These are phyloP conservation scores for Candida ficus DNA, from an alignment of 805 yeast species.

Conservation along the genomic window DNA sequence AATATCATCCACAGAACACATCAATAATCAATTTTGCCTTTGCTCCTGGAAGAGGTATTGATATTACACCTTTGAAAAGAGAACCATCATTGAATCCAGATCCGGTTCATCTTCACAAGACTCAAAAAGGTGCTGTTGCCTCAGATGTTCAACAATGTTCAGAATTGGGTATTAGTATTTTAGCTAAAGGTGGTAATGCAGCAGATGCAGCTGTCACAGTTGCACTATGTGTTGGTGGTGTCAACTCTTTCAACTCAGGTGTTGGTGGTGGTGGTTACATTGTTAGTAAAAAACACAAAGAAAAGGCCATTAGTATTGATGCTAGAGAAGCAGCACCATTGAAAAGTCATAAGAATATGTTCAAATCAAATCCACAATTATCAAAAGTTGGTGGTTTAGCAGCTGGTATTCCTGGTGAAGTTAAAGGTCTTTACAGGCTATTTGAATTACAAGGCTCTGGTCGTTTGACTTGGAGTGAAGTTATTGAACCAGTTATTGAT, in stretches of 20 bases:
- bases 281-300: slow-evolving; percentile 37
- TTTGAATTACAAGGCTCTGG: slow-evolving; percentile 65
- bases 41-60: slow-evolving; percentile 27
- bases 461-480: slow-evolving; percentile 60
- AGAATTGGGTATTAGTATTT: slow-evolving; percentile 28
- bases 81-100: slow-evolving; percentile 33
- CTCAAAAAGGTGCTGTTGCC: slow-evolving; percentile 21
- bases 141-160: slow-evolving; percentile 32
- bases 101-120: slow-evolving; percentile 20
- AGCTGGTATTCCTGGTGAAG: slow-evolving; percentile 86
- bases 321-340: slow-evolving; percentile 88
- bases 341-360: slow-evolving; percentile 62
- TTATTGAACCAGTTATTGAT: slow-evolving; percentile 71
- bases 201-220: slow-evolving; percentile 93
- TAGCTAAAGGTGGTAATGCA: slow-evolving; percentile 57
- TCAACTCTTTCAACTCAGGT: slow-evolving; percentile 81
- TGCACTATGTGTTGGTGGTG: slow-evolving; percentile 80
- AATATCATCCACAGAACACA: neutral
- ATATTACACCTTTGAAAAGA: slow-evolving; percentile 32
- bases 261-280: slow-evolving; percentile 92
- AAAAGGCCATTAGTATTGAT: slow-evolving; percentile 60
- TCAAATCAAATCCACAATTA: slow-evolving; percentile 35
- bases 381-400: slow-evolving; percentile 84
- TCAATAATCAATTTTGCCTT: neutral
- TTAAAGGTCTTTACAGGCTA: slow-evolving; percentile 72